Percentiles rank a stretch among this genome's conserved stretches.
Conservation (phyloP, 202 grass and related monocot genomes). For the Setaria italica region DNA sequence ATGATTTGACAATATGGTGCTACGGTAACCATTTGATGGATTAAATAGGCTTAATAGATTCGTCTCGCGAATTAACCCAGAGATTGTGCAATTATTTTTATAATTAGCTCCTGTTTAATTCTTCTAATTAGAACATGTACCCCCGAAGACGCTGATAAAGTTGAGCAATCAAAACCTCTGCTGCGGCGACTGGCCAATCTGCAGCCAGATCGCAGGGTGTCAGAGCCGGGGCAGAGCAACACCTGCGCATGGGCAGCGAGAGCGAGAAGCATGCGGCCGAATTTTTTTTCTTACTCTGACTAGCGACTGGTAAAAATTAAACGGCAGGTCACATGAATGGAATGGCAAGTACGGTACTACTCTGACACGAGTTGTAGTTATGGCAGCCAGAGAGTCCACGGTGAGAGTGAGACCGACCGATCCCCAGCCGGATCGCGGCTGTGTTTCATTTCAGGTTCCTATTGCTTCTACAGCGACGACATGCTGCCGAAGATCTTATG, state of each 20-base stretch:
- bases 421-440: background rate
- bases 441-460: no score
- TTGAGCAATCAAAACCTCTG: background rate
- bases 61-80: no score
- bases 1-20: no score
- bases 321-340: background rate
- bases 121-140: no score
- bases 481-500: slow-evolving; percentile 3
- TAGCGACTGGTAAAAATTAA: background rate
- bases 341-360: slow-evolving; percentile 16
- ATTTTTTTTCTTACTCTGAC: slow-evolving; percentile 8
- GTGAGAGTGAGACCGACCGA: slow-evolving; percentile 32
- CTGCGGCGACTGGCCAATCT: slow-evolving; percentile 15
- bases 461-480: background rate
- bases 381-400: background rate
- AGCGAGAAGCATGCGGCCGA: slow-evolving; percentile 32
- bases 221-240: background rate
- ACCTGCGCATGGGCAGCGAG: slow-evolving; percentile 37
- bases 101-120: no score
- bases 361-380: no score
- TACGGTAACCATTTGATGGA: no score
- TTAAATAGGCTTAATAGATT: no score
- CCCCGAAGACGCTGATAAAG: no score
- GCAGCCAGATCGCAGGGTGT: slow-evolving; percentile 29
- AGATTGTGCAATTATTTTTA: no score